A percentile compares a stretch with the other conserved stretches of the same genome.
Evolutionary conservation across 2,329 filamentous ascomycete species (phyloP).

Genomic region (Nemania sp.): DNA sequence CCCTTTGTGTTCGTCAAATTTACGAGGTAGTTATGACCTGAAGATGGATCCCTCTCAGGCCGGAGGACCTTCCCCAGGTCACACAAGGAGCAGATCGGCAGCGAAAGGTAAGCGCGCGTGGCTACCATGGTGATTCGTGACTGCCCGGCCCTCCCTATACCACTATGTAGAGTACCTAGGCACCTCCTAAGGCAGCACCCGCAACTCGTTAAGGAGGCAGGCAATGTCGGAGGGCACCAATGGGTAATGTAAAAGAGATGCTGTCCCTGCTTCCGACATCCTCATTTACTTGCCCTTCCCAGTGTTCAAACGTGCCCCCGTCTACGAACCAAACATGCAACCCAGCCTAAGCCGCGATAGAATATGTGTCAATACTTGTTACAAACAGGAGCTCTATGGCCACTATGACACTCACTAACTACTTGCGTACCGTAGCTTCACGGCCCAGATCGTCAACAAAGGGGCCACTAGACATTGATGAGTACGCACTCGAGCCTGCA

Average conservation of each 20-base stretch:
- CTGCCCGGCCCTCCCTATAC: not conserved
- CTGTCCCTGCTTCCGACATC: not conserved
- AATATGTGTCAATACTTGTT: not conserved
- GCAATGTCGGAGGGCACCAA: no score
- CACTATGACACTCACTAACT: constrained; percentile 34
- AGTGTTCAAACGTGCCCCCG: no score
- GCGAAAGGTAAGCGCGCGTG: constrained; percentile 33
- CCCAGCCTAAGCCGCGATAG: not conserved
- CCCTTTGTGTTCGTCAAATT: not conserved
- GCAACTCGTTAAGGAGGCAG: no score
- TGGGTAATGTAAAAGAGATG: no score
- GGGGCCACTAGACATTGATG: constrained; percentile 75
- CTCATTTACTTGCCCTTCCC: no score
- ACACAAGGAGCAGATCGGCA: constrained; percentile 37
- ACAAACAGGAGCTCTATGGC: not conserved
- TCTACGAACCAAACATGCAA: not conserved
- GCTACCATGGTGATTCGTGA: not conserved
- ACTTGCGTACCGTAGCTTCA: constrained; percentile 48
- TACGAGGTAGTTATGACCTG: not conserved
- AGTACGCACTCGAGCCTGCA: constrained; percentile 56
- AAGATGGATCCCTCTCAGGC: constrained; percentile 31
- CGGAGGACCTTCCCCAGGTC: constrained; percentile 26
- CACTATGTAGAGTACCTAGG: not conserved
- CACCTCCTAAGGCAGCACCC: no score
- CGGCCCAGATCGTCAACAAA: constrained; percentile 71